Evolutionary conservation across 2,329 filamentous ascomycete species (phyloP).

Genomic region (Fusarium beomiforme): DNA sequence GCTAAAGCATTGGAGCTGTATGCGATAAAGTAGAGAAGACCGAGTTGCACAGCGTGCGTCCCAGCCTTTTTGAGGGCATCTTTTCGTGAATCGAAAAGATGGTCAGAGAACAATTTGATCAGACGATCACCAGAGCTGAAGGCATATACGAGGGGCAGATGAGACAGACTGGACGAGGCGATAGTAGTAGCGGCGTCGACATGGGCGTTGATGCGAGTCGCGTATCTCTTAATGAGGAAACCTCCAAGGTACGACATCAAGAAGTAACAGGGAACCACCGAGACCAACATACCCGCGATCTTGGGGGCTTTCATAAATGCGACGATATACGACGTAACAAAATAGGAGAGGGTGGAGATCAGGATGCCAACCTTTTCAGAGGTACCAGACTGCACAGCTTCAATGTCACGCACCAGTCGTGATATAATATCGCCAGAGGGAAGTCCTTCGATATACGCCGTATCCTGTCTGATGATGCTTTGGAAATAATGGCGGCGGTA

Average conservation of each 20-base stretch:
- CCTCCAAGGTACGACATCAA: neutral
- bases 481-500: neutral
- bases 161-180: constrained; percentile 68
- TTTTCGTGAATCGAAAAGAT: constrained; percentile 54
- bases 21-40: constrained; percentile 72
- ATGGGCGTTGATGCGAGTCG: neutral
- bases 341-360: neutral
- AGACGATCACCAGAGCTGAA: constrained; percentile 63
- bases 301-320: neutral
- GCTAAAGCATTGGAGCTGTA: constrained; percentile 73
- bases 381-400: neutral
- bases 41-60: constrained; percentile 65
- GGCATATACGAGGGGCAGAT: constrained; percentile 69
- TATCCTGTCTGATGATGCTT: neutral
- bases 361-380: constrained; percentile 3
- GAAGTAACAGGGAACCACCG: neutral
- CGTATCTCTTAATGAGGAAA: neutral
- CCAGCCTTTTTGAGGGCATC: constrained; percentile 66
- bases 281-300: neutral
- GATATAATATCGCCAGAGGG: neutral
- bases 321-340: neutral
- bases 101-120: constrained; percentile 59
- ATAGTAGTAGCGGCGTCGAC: constrained; percentile 47
- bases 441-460: neutral
- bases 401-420: neutral